Evolutionary conservation across 148 eudicot species (phyloP), one percentile per base, ranked within the genome.

Genomic region (Rhododendron ferrugineum): DNA sequence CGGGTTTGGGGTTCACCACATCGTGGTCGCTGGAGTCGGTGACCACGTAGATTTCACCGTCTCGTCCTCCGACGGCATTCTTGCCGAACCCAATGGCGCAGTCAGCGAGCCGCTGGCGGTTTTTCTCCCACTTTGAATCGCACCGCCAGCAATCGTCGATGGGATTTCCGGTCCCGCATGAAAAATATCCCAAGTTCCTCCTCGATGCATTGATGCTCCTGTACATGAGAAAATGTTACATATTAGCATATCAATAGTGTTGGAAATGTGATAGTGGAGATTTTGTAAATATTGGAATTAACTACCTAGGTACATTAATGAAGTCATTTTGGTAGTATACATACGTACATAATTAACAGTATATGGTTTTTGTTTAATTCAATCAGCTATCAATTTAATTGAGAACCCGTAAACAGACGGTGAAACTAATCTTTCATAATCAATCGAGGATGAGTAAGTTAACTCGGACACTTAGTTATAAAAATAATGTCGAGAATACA

Each of bases 61-160:
- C 84, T 68, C 91, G 77, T 1, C 98, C 96, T 0, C 96, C 98
- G 3, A 94, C n/a, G 1, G 98, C 96, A 46, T 91, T 86, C 73
- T 90, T 92, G 0, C 98, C 98, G 47, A 93, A 94, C 7, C 98
- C 98, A 13, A 93, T 92, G 5, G 96, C 94, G 22, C 96, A 94
- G 50, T 93, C 96, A 0, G 96, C 96, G 1, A 94, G 85, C 9
- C 91, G 89, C 20, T 92, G 94, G 50, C 98, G 96, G 79, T 93
- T 94, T 4, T 87, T 36, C 22, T 87, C 89, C 98, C 98, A 94
- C 18, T 92, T 75, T 3, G 92, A 82, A 40, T 94, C 95, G 80
- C 98, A 94, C 75, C 98, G 85, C 98, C 98, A 94, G 91, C 98
- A 94, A 30, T 94, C 96, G 78, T 94, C 98, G 49, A 94, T 94